Conservation (phyloP, 306 rosid genomes). For the Mucuna pruriens region DNA sequence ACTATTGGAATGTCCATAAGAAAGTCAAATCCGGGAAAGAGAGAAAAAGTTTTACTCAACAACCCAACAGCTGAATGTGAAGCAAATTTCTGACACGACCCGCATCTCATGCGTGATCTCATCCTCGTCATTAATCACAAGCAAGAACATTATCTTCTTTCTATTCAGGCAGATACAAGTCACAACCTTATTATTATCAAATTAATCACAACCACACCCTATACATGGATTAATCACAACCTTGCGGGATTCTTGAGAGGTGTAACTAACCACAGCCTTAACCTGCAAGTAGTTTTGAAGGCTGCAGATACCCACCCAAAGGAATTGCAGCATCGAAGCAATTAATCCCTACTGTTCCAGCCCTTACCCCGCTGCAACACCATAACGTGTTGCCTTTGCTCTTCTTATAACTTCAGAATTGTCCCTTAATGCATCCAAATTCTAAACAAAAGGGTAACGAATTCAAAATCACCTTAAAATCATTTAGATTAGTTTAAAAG, state of each 20-base stretch:
- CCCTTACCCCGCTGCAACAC: slow-evolving; percentile 69
- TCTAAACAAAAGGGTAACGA: not conserved
- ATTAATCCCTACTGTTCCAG: slow-evolving; percentile 65
- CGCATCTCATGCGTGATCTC: not conserved
- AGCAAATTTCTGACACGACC: not conserved
- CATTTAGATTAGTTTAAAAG: not conserved
- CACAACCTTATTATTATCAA: not conserved
- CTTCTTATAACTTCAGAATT: slow-evolving; percentile 53
- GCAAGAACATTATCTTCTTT: not conserved
- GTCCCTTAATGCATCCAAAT: slow-evolving; percentile 46
- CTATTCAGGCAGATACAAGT: not conserved
- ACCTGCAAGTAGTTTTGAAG: slow-evolving; percentile 66
- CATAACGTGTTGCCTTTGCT: slow-evolving; percentile 57
- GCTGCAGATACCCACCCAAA: slow-evolving; percentile 66
- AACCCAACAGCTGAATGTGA: not conserved
- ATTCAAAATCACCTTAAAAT: not conserved
- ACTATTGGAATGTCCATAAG: not conserved
- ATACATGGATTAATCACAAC: slow-evolving; percentile 36
- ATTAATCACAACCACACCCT: not conserved
- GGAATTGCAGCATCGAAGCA: slow-evolving; percentile 74
- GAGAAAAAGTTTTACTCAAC: not conserved
- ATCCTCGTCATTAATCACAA: not conserved
- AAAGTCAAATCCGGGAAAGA: not conserved
- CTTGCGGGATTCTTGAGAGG: slow-evolving; percentile 62
- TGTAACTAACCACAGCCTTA: slow-evolving; percentile 70